Evolutionary conservation across 2,329 filamentous ascomycete genomes (phyloP).

Genomic region (Monilinia vaccinii-corymbosi): DNA sequence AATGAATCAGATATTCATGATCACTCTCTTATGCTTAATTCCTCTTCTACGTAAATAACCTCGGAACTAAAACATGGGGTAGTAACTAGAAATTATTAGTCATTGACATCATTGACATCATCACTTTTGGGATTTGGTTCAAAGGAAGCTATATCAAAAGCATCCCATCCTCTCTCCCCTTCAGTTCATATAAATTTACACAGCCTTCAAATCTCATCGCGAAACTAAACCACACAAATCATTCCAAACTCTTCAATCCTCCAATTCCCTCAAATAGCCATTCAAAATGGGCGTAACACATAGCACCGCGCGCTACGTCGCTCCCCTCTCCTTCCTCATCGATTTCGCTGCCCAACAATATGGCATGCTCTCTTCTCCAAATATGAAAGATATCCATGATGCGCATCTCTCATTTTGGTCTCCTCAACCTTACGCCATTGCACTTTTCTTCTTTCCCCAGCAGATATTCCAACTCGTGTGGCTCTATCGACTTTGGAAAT

Average conservation of each 20-base stretch:
- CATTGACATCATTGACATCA: neutral
- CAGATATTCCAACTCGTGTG: slow-evolving; percentile 49
- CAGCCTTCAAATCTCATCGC: neutral
- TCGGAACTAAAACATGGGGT: neutral
- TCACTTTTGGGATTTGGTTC: neutral
- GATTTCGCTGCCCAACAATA: slow-evolving; percentile 52
- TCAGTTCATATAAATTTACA: too few species aligned
- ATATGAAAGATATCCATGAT: slow-evolving; percentile 52
- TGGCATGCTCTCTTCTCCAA: slow-evolving; percentile 46
- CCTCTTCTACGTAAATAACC: too few species aligned
- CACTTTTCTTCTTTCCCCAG: slow-evolving; percentile 51
- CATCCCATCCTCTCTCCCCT: neutral
- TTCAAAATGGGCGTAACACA: slow-evolving; percentile 42
- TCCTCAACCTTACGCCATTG: slow-evolving; percentile 50
- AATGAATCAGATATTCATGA: slow-evolving; percentile 16
- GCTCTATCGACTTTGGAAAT: slow-evolving; percentile 46
- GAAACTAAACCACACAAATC: neutral
- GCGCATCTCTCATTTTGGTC: slow-evolving; percentile 49
- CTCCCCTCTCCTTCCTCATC: slow-evolving; percentile 44
- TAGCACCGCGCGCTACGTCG: slow-evolving; percentile 44
- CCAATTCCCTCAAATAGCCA: neutral
- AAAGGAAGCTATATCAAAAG: neutral
- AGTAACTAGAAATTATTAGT: neutral
- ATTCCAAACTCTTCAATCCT: neutral
- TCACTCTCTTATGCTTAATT: neutral